Evolutionary conservation across 805 yeast genomes (phyloP), one percentile per base, ranked within the genome.

Genomic region (Candida maris): DNA sequence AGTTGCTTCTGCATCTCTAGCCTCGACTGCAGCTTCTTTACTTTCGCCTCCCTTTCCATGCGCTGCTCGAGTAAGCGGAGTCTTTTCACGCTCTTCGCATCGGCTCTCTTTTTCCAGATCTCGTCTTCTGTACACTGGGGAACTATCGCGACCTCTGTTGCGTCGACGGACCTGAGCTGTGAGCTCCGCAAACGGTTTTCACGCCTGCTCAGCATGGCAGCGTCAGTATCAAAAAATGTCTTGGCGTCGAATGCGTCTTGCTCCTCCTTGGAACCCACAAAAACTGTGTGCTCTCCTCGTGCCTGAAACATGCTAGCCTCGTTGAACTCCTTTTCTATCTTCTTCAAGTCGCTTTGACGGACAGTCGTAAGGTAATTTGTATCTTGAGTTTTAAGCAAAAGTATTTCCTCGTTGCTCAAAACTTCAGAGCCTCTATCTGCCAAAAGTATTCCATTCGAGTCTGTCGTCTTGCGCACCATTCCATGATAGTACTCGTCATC

Each of bases 401-500:
- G 78, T 32, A 83, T 84, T 52, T 91, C 95, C 38, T 81, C 96
- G 32, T 72, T 73, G 6, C 78, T 64, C 37, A 88, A 62, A 21
- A 67, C 66, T 47, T 76, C 83, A 18, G 68, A 72, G 14, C 76
- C 83, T 42, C 95, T 70, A 16, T 85, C 85, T 1, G 79, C 65
- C 8, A 83, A 58, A 32, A 83, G 53, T 6, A 85, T 70, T 1
- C 97, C 97, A 8, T 72, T 66, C 2, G 69, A 64, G 45, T 87
- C 95, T 4, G 93, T 78, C 51, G 70, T 72, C 42, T 70, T 68
- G 10, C 72, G 68, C 21, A 81, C 75, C 98, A 93, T 93, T 15
- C 87, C 93, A 75, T 87, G 96, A 61, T 91, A 88, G 65, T 84
- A 93, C 62, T 93, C 98, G 71, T 93, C 98, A 12, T 94, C 95